Base-by-base conservation (phyloP, 1,284 basidiomycete genomes). In the Cutaneotrichosporon spelunceum region DNA sequence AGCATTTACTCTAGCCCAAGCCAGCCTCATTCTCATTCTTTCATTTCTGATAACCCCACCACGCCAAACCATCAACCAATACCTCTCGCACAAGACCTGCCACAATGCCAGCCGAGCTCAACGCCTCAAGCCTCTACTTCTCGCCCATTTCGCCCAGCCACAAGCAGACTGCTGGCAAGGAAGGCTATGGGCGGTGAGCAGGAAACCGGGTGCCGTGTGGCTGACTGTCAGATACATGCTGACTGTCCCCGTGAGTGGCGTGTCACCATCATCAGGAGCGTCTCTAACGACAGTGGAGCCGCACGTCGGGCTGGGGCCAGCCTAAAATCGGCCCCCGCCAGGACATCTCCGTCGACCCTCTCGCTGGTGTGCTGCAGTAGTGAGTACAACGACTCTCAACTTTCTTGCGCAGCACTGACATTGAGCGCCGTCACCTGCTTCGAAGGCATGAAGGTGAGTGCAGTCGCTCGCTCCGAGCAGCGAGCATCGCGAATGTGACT, bases 371-470 rank as follows among this genome's bases (percentile, higher is more conserved):
- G 16, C 61, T 76, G 56, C 76, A 78, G 66, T 77, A 76, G 66
- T 67, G 42, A n/a, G 63, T 69, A 24, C 19, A 33, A 33, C 30
- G 8, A 33, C 8, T 33, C 30, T 33, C 50, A 24, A 10, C n/a
- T n/a, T n/a, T 13, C 6, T 29, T 7, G 9, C 11, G 2, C 3
- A 8, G 4, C 9, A 21, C 42, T 57, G 13, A 56, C 53, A 4
- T 14, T 3, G 52, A 67, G 66, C 57, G 76, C 76, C 19, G 72
- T 74, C 14, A 76, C 75, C 23, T 78, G 76, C 62, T 78, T 78
- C 56, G 76, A 78, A 68, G 76, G 76, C n/a, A 78, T 78, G 76
- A 78, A 78, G 68, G 74, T 72, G 63, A 36, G 70, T 68, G 13
- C 24, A 16, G 19, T 4, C 13, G 14, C 24, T 16, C 24, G 47